Evolutionary conservation across 108 stramenopile genomes (phyloP).

Genomic region (Epithemia pelagica): DNA sequence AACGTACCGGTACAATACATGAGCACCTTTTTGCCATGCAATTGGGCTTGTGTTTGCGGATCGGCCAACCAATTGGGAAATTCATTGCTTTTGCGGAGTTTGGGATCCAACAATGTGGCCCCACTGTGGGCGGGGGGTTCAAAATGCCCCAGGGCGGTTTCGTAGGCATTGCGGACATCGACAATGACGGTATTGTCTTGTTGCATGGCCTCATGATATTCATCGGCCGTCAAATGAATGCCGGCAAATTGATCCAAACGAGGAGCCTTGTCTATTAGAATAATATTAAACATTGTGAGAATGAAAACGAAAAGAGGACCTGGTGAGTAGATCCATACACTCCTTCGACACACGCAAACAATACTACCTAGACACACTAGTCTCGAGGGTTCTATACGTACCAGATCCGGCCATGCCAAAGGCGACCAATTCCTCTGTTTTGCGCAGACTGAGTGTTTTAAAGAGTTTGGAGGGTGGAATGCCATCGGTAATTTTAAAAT

Average conservation of each 20-base stretch:
- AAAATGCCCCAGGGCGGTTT: slow-evolving; percentile 59
- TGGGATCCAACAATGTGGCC: slow-evolving; percentile 62
- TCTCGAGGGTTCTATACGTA: background rate
- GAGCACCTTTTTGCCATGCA: slow-evolving; percentile 64
- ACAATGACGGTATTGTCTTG: slow-evolving; percentile 71
- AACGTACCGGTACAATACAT: slow-evolving; percentile 59
- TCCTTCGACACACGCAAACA: too few relatives aligned
- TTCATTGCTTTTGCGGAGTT: slow-evolving; percentile 63
- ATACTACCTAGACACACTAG: too few relatives aligned
- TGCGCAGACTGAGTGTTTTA: slow-evolving; percentile 42
- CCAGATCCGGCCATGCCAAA: slow-evolving; percentile 46
- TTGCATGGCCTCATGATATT: slow-evolving; percentile 65
- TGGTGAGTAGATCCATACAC: too few relatives aligned
- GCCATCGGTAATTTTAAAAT: slow-evolving; percentile 71
- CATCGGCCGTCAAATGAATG: slow-evolving; percentile 61
- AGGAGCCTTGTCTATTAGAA: slow-evolving; percentile 53
- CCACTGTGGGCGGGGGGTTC: slow-evolving; percentile 47
- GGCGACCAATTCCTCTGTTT: slow-evolving; percentile 64
- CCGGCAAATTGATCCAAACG: slow-evolving; percentile 46
- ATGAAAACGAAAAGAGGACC: too few relatives aligned
- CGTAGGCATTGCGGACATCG: slow-evolving; percentile 80
- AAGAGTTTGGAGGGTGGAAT: slow-evolving; percentile 48
- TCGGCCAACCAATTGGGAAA: slow-evolving; percentile 69
- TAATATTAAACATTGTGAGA: too few relatives aligned
- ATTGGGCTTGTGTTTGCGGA: slow-evolving; percentile 48